Base-by-base conservation (phyloP, 2,329 filamentous ascomycete species). In the Pseudogymnoascus sp. region DNA sequence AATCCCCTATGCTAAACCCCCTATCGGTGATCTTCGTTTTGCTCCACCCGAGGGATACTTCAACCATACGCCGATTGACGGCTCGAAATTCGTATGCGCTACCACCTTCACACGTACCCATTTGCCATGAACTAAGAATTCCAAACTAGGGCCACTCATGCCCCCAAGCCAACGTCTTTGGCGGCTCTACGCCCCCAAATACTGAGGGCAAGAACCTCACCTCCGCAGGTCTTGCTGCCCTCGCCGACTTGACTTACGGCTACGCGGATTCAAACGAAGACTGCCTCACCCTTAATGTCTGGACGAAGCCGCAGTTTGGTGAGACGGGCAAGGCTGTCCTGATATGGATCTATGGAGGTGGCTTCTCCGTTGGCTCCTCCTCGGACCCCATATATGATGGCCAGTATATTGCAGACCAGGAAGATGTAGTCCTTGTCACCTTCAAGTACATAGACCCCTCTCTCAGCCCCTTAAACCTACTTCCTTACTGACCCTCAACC, bases 341-440 rank as follows among this genome's bases (percentile, higher is more conserved):
- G 40, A 71, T 80, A n/a, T 80, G 76, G 74, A 74, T 80, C 8
- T 74, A 76, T 53, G 78, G 78, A 2, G 78, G 79, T 10, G 76
- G 72, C 0, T 79, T 77, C 61, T 70, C 66, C 2, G 70, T 70
- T 50, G 78, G 78, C 62, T 75, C 72, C 64, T 72, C 76, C 0
- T 70, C 75, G 53, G 73, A 71, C 16, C 72, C 74, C 0, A 72
- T 72, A 4, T 81, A 80, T 65, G 76, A 73, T 35, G 79, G 79
- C 29, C 75, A 76, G 37, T 73, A 76, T 65, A 75, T 81, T 53
- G 78, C 77, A 4, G 73, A 74, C 3, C 69, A 75, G 0, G 71
- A 81, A 62, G 78, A 80, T 33, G 72, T 80, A 0, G 69, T 82
- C 1, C 70, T 82, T 0, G 75, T 82, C 2, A 77, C 77, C 0